Evolutionary conservation across 2,329 filamentous ascomycete genomes (phyloP), one percentile per base, ranked within the genome.

Genomic region (Aspergillus uvarum): DNA sequence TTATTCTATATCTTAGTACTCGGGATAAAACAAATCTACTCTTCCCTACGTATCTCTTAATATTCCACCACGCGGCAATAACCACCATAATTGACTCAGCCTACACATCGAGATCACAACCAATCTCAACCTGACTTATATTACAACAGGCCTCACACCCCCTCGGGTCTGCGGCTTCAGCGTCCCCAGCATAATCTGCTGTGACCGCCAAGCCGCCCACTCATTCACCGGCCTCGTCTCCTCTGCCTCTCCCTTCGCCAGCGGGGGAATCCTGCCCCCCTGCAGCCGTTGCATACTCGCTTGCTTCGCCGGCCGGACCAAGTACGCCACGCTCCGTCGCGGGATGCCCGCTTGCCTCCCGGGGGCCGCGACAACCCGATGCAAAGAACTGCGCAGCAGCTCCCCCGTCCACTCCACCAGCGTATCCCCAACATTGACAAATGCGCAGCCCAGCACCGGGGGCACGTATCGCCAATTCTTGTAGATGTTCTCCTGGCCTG

Each of bases 371-470:
- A 68, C 62, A 11, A 72, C 68, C 42, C 70, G 68, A 59, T 72
- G 69, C 53, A 70, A 52, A 12, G 61, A 63, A n/a, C 63, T 67
- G 10, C 65, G 73, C 60, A 82, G 60, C 10, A 71, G 60, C 0
- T 78, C 79, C 1, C 68, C 72, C 0, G 77, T 78, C 63, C 81
- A 79, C 59, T 80, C 77, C 11, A 80, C 77, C 56, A 82, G 66
- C 1, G 78, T 77, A 65, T 82, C 81, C 2, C 81, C 80, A 6
- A 82, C 68, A 63, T 82, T 82, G 22, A 82, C 75, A 47, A 83
- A 71, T 12, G 73, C 63, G 59, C 65, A 67, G 0, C 65, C 69
- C 1, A 62, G 61, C 8, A 59, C 42, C 1, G 69, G 69, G 16
- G 58, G 54, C 2, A 70, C 61, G 47, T 60, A 72, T 16, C 59